Evolutionary conservation across 306 rosid species (phyloP).

Genomic region (Inga oerstediana): DNA sequence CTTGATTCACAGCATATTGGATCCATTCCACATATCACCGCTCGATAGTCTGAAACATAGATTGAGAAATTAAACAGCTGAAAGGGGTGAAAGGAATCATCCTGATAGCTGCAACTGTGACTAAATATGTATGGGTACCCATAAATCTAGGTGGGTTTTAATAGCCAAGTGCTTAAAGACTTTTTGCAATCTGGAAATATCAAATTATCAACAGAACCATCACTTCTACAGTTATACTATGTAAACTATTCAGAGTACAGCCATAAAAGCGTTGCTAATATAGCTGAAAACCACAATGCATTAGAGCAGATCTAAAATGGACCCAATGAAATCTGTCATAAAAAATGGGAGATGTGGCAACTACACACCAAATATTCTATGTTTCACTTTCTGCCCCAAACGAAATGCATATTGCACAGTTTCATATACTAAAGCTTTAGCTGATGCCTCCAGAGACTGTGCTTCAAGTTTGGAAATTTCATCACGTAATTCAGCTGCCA

Average conservation of each 20-base stretch:
- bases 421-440: slow-evolving; percentile 79
- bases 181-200: slow-evolving; percentile 1
- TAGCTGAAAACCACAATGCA: slow-evolving; percentile 7
- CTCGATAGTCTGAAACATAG: slow-evolving; percentile 68
- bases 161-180: background rate
- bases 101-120: background rate
- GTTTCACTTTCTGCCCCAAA: slow-evolving; percentile 90
- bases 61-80: slow-evolving; percentile 32
- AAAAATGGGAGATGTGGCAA: slow-evolving; percentile 21
- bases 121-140: slow-evolving; percentile 11
- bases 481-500: slow-evolving; percentile 82
- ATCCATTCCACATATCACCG: slow-evolving; percentile 95
- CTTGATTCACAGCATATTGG: slow-evolving; percentile 88
- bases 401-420: slow-evolving; percentile 78
- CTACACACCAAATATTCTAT: slow-evolving; percentile 64
- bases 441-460: slow-evolving; percentile 83
- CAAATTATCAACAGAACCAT: slow-evolving; percentile 29
- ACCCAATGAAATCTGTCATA: slow-evolving; percentile 25
- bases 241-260: slow-evolving; percentile 1
- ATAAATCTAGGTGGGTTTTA: slow-evolving; percentile 7
- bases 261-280: background rate
- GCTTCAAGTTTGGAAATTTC: slow-evolving; percentile 75
- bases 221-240: background rate
- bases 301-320: slow-evolving; percentile 4
- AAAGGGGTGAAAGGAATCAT: background rate